These are phyloP conservation scores for Chrysoporthe cubensis DNA, from an alignment of 2,329 filamentous ascomycete genomes.

Conservation along the genomic window DNA sequence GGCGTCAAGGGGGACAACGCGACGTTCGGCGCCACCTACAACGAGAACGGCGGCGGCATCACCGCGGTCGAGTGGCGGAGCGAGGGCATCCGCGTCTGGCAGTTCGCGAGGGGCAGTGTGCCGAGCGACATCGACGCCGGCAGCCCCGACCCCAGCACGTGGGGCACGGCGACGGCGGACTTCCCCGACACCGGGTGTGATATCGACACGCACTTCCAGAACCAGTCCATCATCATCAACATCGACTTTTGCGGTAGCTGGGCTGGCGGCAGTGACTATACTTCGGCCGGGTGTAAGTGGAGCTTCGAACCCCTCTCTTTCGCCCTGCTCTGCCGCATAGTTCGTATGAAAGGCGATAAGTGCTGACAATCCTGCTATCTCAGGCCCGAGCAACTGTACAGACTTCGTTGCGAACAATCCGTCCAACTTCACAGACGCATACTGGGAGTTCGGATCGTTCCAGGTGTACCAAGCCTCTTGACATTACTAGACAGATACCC, in stretches of 20 bases:
- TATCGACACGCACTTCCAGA: constrained; percentile 62
- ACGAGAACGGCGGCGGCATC: constrained; percentile 58
- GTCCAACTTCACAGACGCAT: constrained; percentile 60
- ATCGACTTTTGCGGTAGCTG: constrained; percentile 67
- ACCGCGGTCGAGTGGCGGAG: constrained; percentile 65
- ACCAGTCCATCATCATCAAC: constrained; percentile 68
- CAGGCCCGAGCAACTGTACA: constrained; percentile 59
- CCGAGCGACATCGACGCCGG: constrained; percentile 55
- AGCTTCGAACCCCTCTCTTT: background rate
- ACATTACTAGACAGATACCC: background rate
- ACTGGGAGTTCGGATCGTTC: constrained; percentile 67
- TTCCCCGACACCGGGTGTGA: constrained; percentile 67
- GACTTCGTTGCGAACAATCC: constrained; percentile 63
- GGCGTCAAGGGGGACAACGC: constrained; percentile 49
- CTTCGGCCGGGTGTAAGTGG: constrained; percentile 48
- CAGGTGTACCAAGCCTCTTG: constrained; percentile 55
- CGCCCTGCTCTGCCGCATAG: background rate
- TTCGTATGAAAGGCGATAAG: background rate
- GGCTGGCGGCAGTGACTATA: constrained; percentile 49
- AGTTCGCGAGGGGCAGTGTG: constrained; percentile 54
- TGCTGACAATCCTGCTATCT: background rate
- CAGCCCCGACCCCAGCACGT: constrained; percentile 62
- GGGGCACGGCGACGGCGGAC: constrained; percentile 66
- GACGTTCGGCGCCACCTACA: constrained; percentile 58
- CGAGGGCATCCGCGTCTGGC: constrained; percentile 67